These are phyloP conservation scores for Sphaerobolus stellatus DNA, from an alignment of 1,284 basidiomycete species.

Conservation along the genomic window DNA sequence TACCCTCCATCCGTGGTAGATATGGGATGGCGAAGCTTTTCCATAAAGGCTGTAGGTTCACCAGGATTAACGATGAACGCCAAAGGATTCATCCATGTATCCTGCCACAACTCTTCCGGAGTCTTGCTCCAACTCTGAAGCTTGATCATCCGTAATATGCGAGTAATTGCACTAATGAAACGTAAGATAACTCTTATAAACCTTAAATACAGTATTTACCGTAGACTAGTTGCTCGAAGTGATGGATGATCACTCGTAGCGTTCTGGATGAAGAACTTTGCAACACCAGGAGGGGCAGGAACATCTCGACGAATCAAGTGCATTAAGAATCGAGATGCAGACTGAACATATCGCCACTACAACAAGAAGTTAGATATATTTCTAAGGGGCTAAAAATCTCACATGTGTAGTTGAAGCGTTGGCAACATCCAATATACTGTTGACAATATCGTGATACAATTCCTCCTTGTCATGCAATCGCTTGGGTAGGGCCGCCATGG, in stretches of 20 bases:
- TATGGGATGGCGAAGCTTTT: constrained; percentile 42
- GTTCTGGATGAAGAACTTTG: constrained; percentile 68
- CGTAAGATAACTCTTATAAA: not conserved
- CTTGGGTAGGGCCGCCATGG: constrained; percentile 38
- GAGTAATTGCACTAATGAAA: constrained; percentile 63
- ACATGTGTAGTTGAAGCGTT: constrained; percentile 69
- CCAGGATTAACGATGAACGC: constrained; percentile 52
- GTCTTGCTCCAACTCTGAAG: constrained; percentile 77
- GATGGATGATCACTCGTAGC: constrained; percentile 78
- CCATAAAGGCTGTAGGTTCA: constrained; percentile 49
- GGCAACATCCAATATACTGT: constrained; percentile 68
- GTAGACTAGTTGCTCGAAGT: constrained; percentile 72
- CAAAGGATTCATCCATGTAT: constrained; percentile 79
- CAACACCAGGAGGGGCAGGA: constrained; percentile 61
- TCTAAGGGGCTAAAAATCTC: constrained; percentile 23
- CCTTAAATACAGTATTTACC: constrained; percentile 42
- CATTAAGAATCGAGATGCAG: constrained; percentile 71
- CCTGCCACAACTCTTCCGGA: constrained; percentile 73
- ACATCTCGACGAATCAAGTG: constrained; percentile 76
- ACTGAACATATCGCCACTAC: constrained; percentile 90
- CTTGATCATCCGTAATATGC: constrained; percentile 78
- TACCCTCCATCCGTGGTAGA: constrained; percentile 30
- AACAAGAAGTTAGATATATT: constrained; percentile 16
- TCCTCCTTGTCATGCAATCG: constrained; percentile 46
- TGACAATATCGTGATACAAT: constrained; percentile 52